Conservation (phyloP, 768 basidiomycete species). For the Favolaschia claudopus region DNA sequence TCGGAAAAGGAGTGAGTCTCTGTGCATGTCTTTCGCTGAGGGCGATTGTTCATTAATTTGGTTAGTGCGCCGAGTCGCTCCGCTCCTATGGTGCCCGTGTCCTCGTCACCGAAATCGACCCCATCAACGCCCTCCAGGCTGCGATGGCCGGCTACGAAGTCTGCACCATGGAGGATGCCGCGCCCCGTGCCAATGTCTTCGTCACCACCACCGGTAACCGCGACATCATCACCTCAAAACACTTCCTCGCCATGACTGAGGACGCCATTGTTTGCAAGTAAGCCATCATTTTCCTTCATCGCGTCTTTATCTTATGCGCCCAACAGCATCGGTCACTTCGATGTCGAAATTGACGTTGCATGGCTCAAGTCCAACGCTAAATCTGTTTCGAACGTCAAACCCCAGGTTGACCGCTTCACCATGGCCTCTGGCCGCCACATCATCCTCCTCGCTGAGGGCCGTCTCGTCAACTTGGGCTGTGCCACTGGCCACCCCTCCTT, state of each 20-base stretch:
- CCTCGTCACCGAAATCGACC: slow-evolving; percentile 96
- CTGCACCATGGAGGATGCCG: slow-evolving; percentile 97
- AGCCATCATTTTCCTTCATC: slow-evolving; percentile 38
- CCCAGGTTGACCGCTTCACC: slow-evolving; percentile 98
- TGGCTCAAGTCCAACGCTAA: slow-evolving; percentile 96
- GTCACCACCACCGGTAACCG: slow-evolving; percentile 99
- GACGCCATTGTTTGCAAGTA: slow-evolving; percentile 99
- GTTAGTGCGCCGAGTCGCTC: slow-evolving; percentile 96
- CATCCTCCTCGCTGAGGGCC: slow-evolving; percentile 97
- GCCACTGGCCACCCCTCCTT: slow-evolving; percentile 99
- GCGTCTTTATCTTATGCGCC: slow-evolving; percentile 8
- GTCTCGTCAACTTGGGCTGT: slow-evolving; percentile 97
- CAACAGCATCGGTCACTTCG: slow-evolving; percentile 83
- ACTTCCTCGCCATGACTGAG: slow-evolving; percentile 95
- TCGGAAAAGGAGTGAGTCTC: slow-evolving; percentile 93
- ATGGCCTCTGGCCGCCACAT: slow-evolving; percentile 93
- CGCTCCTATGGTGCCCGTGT: slow-evolving; percentile 98
- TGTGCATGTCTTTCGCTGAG: background rate
- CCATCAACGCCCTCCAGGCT: slow-evolving; percentile 99
- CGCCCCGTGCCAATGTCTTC: slow-evolving; percentile 87
- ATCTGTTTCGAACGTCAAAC: slow-evolving; percentile 90
- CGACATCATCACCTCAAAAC: slow-evolving; percentile 93
- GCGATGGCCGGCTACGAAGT: slow-evolving; percentile 99
- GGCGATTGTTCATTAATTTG: background rate
- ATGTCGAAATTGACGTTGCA: slow-evolving; percentile 94